phyloP scores from a whole-genome alignment of 495 filamentous ascomycete species.

The Neurospora sp. region DNA sequence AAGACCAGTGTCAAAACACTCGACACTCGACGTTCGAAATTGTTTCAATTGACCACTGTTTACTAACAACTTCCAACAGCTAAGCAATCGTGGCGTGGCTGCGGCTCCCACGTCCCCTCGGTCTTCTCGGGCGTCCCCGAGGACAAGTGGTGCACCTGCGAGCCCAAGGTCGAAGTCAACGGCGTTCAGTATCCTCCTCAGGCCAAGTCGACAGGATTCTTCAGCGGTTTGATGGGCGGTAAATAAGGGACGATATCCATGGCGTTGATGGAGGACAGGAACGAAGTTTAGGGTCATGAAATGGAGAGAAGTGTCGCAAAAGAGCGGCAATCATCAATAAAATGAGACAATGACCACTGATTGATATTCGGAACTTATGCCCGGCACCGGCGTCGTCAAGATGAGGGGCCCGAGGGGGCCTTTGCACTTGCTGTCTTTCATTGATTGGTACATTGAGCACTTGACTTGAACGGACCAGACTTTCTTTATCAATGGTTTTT shows the following conservation, averaged over 20 bases:
- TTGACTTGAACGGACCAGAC: not conserved
- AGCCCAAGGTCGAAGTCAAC: constrained; percentile 45
- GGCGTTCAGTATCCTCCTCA: constrained; percentile 57
- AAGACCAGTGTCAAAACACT: not conserved
- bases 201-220: constrained; percentile 26
- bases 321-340: no score
- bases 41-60: not conserved
- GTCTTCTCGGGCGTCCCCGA: constrained; percentile 50
- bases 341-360: not conserved
- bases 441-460: not conserved
- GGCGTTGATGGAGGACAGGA: not conserved
- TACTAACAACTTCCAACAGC: constrained; percentile 26
- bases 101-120: constrained; percentile 50
- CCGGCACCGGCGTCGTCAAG: not conserved
- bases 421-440: not conserved
- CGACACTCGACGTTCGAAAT: not conserved
- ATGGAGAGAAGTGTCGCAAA: not conserved
- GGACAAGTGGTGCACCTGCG: constrained; percentile 50
- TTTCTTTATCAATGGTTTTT: not conserved
- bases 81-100: constrained; percentile 58
- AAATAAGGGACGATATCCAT: constrained; percentile 5
- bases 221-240: constrained; percentile 18
- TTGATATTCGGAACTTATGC: not conserved
- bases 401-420: not conserved
- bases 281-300: not conserved